phyloP scores from a whole-genome alignment of 1,284 basidiomycete species.

The Microbotryomycetes sp. region DNA sequence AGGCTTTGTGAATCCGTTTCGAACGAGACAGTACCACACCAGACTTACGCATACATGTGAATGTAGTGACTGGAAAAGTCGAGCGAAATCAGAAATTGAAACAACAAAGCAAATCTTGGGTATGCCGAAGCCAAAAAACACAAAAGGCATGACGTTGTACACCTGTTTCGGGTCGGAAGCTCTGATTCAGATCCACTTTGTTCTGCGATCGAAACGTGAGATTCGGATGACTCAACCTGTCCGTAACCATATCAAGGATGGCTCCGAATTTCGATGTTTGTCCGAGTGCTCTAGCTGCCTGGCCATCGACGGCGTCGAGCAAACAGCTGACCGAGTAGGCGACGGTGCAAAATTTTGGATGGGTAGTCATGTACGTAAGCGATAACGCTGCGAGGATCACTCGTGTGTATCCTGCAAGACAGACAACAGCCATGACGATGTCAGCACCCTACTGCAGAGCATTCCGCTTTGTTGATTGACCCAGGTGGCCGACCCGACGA shows the following conservation, averaged over 20 bases:
- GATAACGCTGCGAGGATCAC: conserved; percentile 84
- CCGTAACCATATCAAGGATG: conserved; percentile 99
- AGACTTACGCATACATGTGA: conserved; percentile 94
- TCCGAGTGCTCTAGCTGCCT: conserved; percentile 78
- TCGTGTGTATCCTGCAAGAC: conserved; percentile 70
- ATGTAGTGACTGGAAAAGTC: conserved; percentile 99
- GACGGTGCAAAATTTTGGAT: conserved; percentile 86
- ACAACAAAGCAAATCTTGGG: conserved; percentile 70
- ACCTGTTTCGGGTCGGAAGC: conserved; percentile 50
- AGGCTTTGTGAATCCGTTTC: no score
- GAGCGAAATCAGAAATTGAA: conserved; percentile 92
- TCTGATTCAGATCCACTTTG: no score
- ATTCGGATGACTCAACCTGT: no score
- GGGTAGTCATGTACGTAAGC: conserved; percentile 87
- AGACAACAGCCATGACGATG: background rate
- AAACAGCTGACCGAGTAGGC: conserved; percentile 89
- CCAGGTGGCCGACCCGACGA: background rate
- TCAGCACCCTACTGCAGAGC: background rate
- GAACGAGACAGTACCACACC: background rate
- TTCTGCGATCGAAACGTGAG: no score
- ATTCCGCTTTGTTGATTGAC: background rate
- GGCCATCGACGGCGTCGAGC: conserved; percentile 91
- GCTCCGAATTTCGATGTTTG: conserved; percentile 96
- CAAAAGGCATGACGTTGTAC: conserved; percentile 89
- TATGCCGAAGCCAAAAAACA: conserved; percentile 91